Evolutionary conservation across 164 flowering plant species (phyloP), one percentile per base, ranked within the genome.

Genomic region (Euptelea pleiosperma): DNA sequence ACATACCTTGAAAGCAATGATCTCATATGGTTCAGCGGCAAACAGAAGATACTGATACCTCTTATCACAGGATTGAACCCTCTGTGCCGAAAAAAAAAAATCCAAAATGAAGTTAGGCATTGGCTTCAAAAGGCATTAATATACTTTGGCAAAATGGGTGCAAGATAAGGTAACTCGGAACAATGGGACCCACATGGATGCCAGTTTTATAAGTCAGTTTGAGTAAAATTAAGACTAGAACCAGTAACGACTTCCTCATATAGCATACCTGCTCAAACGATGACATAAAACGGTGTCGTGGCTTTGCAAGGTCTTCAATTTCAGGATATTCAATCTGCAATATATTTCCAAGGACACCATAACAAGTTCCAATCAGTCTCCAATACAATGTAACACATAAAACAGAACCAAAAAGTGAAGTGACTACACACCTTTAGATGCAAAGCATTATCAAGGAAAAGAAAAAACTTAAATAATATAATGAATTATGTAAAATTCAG

Each of bases 1-100:
- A 18, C 41, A 21, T 62, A 91, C 99, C 99, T 83, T 88, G 67
- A 94, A 94, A 29, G 88, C 71, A 66, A 94, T 91, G 26, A 80
- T 90, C 71, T 94, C 99, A 76, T 94, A 94, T 18, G 99, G 99
- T 16, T 94, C 97, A 21, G 97, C 97, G n/a, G 95, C 96, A 81
- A 86, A 90, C 50, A 90, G 68, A 57, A 94, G 97, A 74, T 70
- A 90, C 76, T 90, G 97, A 61, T 79, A 88, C 50, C 76, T 81
- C 70, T 91, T 90, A 58, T 94, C 97, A 62, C 75, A 82, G 1
- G 95, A 69, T 55, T 94, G 82, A n/a, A 88, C 67, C 74, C 82
- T 81, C 99, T 94, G 84, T 29, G 10, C 21, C 45, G 9, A 70
- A 57, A 49, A 11, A 48, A 57, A 26, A 30, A 41, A 55, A 30